These are phyloP conservation scores for Pisolithus microcarpus DNA, from an alignment of 768 basidiomycete species.

Conservation along the genomic window DNA sequence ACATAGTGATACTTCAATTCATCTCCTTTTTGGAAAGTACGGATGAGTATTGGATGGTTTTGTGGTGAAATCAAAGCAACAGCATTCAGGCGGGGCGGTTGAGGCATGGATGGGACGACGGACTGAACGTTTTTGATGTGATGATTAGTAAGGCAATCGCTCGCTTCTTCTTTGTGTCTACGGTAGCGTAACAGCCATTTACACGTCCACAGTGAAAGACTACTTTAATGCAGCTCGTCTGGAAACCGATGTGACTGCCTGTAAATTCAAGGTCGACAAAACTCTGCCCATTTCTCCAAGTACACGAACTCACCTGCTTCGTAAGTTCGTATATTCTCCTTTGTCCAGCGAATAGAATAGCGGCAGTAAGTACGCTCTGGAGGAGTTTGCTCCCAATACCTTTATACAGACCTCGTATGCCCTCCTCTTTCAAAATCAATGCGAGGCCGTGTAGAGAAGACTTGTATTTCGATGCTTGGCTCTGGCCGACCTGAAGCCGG, in stretches of 20 bases:
- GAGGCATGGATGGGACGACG: conserved; percentile 41
- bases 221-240: background rate
- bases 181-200: too few relatives aligned
- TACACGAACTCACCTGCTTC: conserved; percentile 35
- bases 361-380: conserved; percentile 89
- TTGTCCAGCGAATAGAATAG: conserved; percentile 89
- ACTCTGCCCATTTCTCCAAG: background rate
- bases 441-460: conserved; percentile 73
- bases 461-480: conserved; percentile 59
- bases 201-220: background rate
- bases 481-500: conserved; percentile 69
- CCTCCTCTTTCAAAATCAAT: conserved; percentile 73
- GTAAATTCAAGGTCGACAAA: background rate
- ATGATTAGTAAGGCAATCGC: too few relatives aligned
- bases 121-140: too few relatives aligned
- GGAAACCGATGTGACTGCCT: background rate
- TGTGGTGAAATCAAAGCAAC: conserved; percentile 82
- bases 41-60: conserved; percentile 72
- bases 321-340: conserved; percentile 72
- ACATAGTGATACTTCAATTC: conserved; percentile 85
- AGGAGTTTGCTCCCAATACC: conserved; percentile 83
- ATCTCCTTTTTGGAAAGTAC: conserved; percentile 55
- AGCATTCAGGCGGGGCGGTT: conserved; percentile 65
- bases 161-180: too few relatives aligned
- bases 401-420: conserved; percentile 76